These are phyloP conservation scores for Aspergillus carbonarius DNA, from an alignment of 2,329 filamentous ascomycete species.

Conservation along the genomic window DNA sequence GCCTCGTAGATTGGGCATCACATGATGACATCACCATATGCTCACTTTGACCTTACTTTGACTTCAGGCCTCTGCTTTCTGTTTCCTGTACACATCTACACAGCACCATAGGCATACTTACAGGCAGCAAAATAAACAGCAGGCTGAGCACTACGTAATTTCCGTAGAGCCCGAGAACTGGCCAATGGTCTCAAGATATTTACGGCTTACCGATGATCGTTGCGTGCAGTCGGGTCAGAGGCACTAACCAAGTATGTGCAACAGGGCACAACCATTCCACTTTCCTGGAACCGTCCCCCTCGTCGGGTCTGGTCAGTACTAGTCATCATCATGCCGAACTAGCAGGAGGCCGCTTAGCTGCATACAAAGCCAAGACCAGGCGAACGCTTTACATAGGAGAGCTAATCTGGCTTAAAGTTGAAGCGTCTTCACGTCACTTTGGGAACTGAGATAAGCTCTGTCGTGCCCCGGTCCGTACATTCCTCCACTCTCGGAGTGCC, in stretches of 20 bases:
- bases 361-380: slow-evolving; percentile 4
- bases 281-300: not conserved
- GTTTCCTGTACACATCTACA: not conserved
- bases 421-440: slow-evolving; percentile 1
- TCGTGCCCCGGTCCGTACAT: not conserved
- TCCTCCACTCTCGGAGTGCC: slow-evolving; percentile 1
- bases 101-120: not conserved
- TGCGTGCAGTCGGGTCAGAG: not conserved
- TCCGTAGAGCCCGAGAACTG: not conserved
- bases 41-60: not conserved
- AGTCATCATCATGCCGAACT: not conserved
- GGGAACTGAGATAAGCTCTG: slow-evolving; percentile 6
- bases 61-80: not conserved
- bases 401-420: slow-evolving; percentile 13
- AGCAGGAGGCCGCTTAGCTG: slow-evolving; percentile 3
- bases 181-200: not conserved
- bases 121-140: not conserved
- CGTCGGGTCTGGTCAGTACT: not conserved
- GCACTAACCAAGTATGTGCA: not conserved
- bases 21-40: not conserved
- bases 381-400: slow-evolving; percentile 4
- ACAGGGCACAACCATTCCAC: not conserved
- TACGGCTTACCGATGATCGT: not conserved
- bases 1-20: not conserved
- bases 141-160: not conserved